Evolutionary conservation across 768 basidiomycete genomes (phyloP), one percentile per base, ranked within the genome.

Genomic region (Pleurotus salmoneostramineus): DNA sequence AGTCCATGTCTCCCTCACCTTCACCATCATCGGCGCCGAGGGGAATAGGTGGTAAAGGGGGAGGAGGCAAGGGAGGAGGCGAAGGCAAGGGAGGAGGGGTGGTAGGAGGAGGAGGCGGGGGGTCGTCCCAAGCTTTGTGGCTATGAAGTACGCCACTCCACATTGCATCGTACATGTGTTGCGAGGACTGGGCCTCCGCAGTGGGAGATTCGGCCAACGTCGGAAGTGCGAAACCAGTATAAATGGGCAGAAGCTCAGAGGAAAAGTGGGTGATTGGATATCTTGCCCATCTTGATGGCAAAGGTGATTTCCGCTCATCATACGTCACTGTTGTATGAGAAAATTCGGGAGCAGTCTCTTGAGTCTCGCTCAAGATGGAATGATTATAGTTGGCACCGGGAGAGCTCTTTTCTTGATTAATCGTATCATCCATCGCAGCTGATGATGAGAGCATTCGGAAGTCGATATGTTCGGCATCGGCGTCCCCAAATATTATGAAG

Each of bases 251-350:
- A 32, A 76, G 74, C 42, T 75, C 69, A 36, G 76, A 84, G 3
- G 81, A 79, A 64, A 91, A 91, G 59, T 83, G 77, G 7, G 77
- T 77, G 37, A 74, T 67, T 3, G 87, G 84, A 63, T 87, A 91
- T 36, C 59, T 66, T 8, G 85, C 89, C 89, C 89, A 90, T 54
- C 87, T 67, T 10, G 58, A 58, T 34, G 56, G 17, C 37, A 12
- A 58, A 11, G 34, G 48, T 36, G 56, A 42, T 11, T 35, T 42
- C 11, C 57, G 57, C 12, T 43, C 37, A 31, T 56, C 45, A 21
- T 46, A 50, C 48, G 27, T 37, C 27, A n/a, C 12, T 37, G 35
- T 14, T 14, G 37, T 46, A 37, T 37, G 2, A 14, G 58, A 56
- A 31, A 44, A 49, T 14, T 57, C 49, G 11, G 42, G 48, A 48